A percentile compares a stretch with the other conserved stretches of the same genome.
Conservation (phyloP, 805 yeast genomes). For the Candida caryicola region DNA sequence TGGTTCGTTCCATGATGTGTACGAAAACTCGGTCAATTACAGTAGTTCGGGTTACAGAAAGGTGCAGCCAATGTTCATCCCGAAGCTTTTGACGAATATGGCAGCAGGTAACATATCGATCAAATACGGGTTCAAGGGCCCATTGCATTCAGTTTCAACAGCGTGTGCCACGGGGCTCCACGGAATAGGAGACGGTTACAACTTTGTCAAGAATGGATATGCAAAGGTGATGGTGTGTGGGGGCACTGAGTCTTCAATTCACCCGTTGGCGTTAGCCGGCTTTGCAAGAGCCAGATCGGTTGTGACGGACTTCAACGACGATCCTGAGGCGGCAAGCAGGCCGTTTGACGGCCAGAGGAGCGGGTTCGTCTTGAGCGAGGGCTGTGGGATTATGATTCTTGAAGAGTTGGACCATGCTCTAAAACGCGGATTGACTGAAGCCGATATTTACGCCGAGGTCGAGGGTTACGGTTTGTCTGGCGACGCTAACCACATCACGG, state of each 20-base stretch:
- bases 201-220: slow-evolving; percentile 75
- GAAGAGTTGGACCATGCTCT: slow-evolving; percentile 78
- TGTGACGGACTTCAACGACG: slow-evolving; percentile 58
- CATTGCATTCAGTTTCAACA: slow-evolving; percentile 83
- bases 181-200: slow-evolving; percentile 87
- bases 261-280: slow-evolving; percentile 85
- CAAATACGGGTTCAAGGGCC: slow-evolving; percentile 72
- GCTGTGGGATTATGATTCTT: slow-evolving; percentile 76
- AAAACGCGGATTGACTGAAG: slow-evolving; percentile 49
- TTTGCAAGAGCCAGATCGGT: slow-evolving; percentile 87
- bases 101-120: slow-evolving; percentile 91
- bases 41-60: slow-evolving; percentile 56
- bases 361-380: slow-evolving; percentile 95
- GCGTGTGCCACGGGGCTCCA: slow-evolving; percentile 98
- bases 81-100: slow-evolving; percentile 83
- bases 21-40: slow-evolving; percentile 58
- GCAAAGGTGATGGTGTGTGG: slow-evolving; percentile 91
- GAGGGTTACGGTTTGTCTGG: slow-evolving; percentile 88
- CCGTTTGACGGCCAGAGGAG: slow-evolving; percentile 79
- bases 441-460: slow-evolving; percentile 72
- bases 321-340: slow-evolving; percentile 66
- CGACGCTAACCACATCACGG: slow-evolving; percentile 90
- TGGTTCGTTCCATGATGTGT: slow-evolving; percentile 76
- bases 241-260: slow-evolving; percentile 85
- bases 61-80: slow-evolving; percentile 84